Evolutionary conservation across 306 rosid genomes (phyloP), one percentile per base, ranked within the genome.

Genomic region (Argentina anserina): DNA sequence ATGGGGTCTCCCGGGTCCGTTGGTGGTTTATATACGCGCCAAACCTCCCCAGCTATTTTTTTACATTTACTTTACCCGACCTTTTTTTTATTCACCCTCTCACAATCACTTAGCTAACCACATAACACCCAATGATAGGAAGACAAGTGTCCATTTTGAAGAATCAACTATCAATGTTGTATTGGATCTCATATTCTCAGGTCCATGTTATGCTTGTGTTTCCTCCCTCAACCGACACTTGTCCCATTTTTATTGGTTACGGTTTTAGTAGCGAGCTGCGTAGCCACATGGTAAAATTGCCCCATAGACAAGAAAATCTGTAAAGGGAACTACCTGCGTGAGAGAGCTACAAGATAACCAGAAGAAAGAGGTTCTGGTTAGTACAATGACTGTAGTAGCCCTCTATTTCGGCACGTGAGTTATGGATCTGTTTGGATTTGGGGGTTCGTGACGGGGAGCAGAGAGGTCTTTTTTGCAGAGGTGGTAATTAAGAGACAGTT

Each of bases 11-110:
- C 65, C 67, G 53, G 28, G 59, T 62, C 75, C 69, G 79, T 81
- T 83, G 75, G 49, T 87, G 77, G 80, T 66, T 81, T 84, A 40
- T 70, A 60, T 75, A 87, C 86, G 80, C 84, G 88, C 91, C 95
- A 87, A 87, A 87, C 76, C 33, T 28, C 18, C 47, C 47, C 18
- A 13, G 17, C 47, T n/a, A n/a, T n/a, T 13, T 6, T 26, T 18
- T 58, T 71, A 40, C 67, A 58, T 18, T 58, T 71, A 40, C 67
- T n/a, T n/a, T n/a, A n/a, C n/a, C n/a, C 55, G 31, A 9, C 67
- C 41, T 60, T 69, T 43, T 69, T 67, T 23, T 31, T n/a, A n/a
- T n/a, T n/a, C n/a, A n/a, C n/a, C n/a, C n/a, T n/a, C n/a, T n/a
- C n/a, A n/a, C n/a, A n/a, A n/a, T n/a, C n/a, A n/a, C n/a, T n/a